These are phyloP conservation scores for Tylopilus plumbeoviolaceoides DNA, from an alignment of 768 basidiomycete genomes.

Conservation along the genomic window DNA sequence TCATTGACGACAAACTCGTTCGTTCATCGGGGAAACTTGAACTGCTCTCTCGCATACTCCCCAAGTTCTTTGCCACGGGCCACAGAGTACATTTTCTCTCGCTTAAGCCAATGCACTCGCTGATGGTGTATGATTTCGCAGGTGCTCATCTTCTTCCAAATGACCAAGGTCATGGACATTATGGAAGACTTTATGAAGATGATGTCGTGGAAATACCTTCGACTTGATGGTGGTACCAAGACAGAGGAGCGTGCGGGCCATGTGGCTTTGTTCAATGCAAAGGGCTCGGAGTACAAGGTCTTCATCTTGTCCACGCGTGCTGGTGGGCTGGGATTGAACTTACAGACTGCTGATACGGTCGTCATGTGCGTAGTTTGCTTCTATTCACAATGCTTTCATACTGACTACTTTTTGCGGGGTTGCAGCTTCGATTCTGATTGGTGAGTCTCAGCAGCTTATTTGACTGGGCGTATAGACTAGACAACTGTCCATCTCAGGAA, in stretches of 20 bases:
- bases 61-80: conserved; percentile 89
- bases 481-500: conserved; percentile 53
- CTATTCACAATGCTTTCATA: not conserved
- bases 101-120: not conserved
- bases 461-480: not conserved
- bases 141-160: conserved; percentile 99
- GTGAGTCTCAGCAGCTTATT: conserved; percentile 23
- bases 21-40: conserved; percentile 93
- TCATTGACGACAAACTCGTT: conserved; percentile 81
- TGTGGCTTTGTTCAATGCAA: conserved; percentile 86
- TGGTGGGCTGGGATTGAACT: conserved; percentile 89
- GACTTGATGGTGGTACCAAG: conserved; percentile 95
- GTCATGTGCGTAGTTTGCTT: conserved; percentile 64
- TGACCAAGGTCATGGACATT: conserved; percentile 99
- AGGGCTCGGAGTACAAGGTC: conserved; percentile 79
- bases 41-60: conserved; percentile 83
- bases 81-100: conserved; percentile 62
- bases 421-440: conserved; percentile 77
- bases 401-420: conserved; percentile 7
- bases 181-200: conserved; percentile 93
- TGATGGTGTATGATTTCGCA: conserved; percentile 27
- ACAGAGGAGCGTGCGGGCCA: conserved; percentile 90
- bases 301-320: conserved; percentile 94
- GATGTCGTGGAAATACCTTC: conserved; percentile 82
- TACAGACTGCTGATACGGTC: conserved; percentile 96